Percentiles rank a stretch among this genome's conserved stretches.
Conservation (phyloP, 176 grass and related monocot species). For the Leersia perrieri region DNA sequence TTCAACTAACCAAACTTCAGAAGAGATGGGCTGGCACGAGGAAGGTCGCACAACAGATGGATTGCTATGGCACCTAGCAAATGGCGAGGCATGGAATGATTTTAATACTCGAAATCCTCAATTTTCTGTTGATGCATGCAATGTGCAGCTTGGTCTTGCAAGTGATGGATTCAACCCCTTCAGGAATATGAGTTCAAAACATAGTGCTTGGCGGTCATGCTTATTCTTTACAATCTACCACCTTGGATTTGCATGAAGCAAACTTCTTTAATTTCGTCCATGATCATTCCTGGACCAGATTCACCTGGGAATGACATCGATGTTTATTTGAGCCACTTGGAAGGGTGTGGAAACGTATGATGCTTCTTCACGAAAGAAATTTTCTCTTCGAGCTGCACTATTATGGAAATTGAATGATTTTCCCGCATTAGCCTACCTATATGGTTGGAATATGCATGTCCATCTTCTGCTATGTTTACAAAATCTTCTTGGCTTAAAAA, state of each 20-base stretch:
- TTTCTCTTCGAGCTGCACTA: conserved; percentile 16
- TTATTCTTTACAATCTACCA: background rate
- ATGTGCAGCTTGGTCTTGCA: background rate
- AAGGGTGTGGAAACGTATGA: conserved; percentile 15
- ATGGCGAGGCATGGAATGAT: background rate
- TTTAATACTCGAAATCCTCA: background rate
- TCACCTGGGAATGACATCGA: background rate
- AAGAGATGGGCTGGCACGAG: conserved; percentile 24
- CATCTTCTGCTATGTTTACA: background rate
- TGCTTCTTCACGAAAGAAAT: conserved; percentile 15
- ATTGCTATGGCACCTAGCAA: background rate
- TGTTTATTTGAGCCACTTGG: background rate
- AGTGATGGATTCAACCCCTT: conserved; percentile 27
- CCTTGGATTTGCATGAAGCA: background rate
- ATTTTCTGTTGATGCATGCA: background rate
- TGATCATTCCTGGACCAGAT: background rate
- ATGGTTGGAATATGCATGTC: background rate
- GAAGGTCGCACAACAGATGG: conserved; percentile 5
- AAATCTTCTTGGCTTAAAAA: background rate
- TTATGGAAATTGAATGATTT: conserved; percentile 40
- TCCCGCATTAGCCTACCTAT: conserved; percentile 19
- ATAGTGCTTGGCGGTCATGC: conserved; percentile 27
- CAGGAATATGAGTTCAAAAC: conserved; percentile 2
- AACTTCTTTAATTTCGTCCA: background rate
- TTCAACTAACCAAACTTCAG: background rate